These are phyloP conservation scores for Echium plantagineum DNA, from an alignment of 257 asterid species.

Conservation along the genomic window DNA sequence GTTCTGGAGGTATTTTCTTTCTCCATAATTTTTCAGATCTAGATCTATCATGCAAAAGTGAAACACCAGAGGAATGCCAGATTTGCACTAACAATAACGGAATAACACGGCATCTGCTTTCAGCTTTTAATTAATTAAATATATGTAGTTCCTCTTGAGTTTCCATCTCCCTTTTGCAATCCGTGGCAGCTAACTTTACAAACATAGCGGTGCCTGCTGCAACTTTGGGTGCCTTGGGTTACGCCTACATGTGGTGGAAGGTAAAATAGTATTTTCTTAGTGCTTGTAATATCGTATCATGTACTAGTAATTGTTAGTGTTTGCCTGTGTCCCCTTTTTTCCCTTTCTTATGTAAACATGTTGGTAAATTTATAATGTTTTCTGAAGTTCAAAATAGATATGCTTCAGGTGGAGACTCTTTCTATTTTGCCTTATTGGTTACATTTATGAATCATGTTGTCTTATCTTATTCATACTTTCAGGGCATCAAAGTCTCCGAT, in stretches of 20 bases:
- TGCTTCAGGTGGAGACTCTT: background rate
- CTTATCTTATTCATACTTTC: conserved; percentile 4
- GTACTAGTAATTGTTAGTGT: background rate
- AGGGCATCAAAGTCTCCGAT: conserved; percentile 88
- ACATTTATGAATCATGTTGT: background rate
- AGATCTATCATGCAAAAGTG: no score
- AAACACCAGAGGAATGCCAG: no score
- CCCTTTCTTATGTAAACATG: no score
- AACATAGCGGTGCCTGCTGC: conserved; percentile 61
- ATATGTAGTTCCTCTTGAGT: background rate
- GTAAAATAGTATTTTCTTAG: conserved; percentile 20
- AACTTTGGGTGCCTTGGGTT: conserved; percentile 72
- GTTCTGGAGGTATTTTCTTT: conserved; percentile 23
- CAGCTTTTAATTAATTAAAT: no score
- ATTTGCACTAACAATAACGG: no score
- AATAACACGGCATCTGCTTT: no score
- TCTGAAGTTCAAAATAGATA: background rate
- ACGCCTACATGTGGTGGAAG: conserved; percentile 99
- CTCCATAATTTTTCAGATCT: no score
- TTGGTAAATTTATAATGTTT: no score
- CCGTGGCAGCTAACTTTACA: conserved; percentile 37
- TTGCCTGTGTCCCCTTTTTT: background rate
- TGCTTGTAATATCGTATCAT: background rate
- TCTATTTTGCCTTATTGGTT: background rate
- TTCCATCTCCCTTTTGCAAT: background rate